These are phyloP conservation scores for Glycine tomentella DNA, from an alignment of 306 rosid genomes.

Conservation along the genomic window DNA sequence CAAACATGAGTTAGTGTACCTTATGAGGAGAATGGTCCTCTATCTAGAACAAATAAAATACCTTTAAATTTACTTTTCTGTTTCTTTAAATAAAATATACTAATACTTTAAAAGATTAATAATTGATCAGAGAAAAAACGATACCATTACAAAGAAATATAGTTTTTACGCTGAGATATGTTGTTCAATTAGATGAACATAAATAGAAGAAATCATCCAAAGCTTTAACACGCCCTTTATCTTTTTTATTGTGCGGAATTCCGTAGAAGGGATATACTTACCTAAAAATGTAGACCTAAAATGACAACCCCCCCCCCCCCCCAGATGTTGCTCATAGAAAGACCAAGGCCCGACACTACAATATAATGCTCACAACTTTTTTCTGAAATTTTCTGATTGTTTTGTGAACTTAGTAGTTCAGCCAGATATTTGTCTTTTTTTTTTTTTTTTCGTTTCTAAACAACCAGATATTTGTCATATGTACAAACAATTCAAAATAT, in stretches of 20 bases:
- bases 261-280: constrained; percentile 10
- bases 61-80: neutral
- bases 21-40: constrained; percentile 33
- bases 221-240: constrained; percentile 14
- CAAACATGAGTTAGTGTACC: constrained; percentile 50
- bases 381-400: constrained; percentile 2
- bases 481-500: constrained; percentile 39
- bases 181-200: neutral
- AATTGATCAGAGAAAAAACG: neutral
- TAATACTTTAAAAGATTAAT: neutral
- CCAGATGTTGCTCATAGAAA: constrained; percentile 25
- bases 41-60: neutral
- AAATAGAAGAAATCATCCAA: neutral
- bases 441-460: too few relatives aligned
- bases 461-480: neutral
- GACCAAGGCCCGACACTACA: constrained; percentile 38
- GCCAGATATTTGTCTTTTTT: neutral
- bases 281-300: constrained; percentile 1
- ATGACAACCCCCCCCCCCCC: neutral
- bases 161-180: neutral
- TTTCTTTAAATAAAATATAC: neutral
- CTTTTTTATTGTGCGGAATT: constrained; percentile 27
- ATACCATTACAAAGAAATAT: neutral
- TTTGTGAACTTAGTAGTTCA: constrained; percentile 38
- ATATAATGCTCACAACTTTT: constrained; percentile 17